Evolutionary conservation across 169 alveolate genomes (phyloP), one percentile per base, ranked within the genome.

Genomic region (Plasmodium coatneyi): DNA sequence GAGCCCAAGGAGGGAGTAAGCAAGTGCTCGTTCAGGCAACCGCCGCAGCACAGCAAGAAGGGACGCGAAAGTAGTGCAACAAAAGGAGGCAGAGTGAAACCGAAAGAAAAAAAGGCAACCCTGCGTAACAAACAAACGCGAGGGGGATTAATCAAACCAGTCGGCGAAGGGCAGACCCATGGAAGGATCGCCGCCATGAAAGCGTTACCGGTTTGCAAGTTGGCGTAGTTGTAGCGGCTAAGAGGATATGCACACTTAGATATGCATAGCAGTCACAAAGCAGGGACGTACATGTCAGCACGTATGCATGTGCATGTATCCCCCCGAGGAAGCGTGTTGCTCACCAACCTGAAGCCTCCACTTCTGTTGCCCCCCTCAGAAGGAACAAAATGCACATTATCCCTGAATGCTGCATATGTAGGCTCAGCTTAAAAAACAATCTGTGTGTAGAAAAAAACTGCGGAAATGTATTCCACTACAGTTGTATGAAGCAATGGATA

Each of bases 371-470:
- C 74, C 36, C 36, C 14, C 32, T 19, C 1, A 19, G 36, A 83
- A 83, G 14, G 41, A 78, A 76, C n/a, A 86, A 86, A 86, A 86
- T 86, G 93, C 25, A 34, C 83, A 52, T 76, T 52, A 76, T 86
- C 43, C 93, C 93, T 22, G 84, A 86, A 54, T 86, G 93, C 28
- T 86, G 93, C 49, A 86, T 86, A 49, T 86, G 93, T 86, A 74
- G 87, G 66, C 46, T 86, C 54, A 74, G 87, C 71, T 86, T 86
- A 76, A 86, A 86, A 76, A 76, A 78, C 30, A 86, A 86, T 54
- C 80, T 86, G 66, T 86, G 93, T 54, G 93, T 86, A 76, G 93
- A 86, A 86, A 86, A 76, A 56, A 78, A 74, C 71, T 86, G 93
- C 49, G 93, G 93, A 32, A 86, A 86, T 86, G 46, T 86, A 36